Percentiles rank a stretch among this genome's conserved stretches.
Evolutionary conservation across 192 early-diverging fungal species (phyloP).

Genomic region (Backusella tarrabulga): DNA sequence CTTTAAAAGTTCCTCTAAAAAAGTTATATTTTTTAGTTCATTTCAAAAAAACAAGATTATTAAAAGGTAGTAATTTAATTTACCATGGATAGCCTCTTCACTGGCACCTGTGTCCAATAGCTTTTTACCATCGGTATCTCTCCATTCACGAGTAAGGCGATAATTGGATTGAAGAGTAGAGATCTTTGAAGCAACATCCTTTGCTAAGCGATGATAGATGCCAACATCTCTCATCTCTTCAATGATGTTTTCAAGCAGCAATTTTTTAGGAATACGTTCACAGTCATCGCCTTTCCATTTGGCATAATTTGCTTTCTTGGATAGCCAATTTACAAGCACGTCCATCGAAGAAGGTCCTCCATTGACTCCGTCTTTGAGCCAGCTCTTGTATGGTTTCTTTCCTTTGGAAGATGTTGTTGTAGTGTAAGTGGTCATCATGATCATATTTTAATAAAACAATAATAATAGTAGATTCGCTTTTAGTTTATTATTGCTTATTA

Average conservation of each 20-base stretch:
- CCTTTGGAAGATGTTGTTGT: conserved; percentile 19
- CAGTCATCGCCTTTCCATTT: conserved; percentile 34
- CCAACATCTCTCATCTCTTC: conserved; percentile 31
- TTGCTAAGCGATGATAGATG: conserved; percentile 29
- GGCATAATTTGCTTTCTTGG: conserved; percentile 29
- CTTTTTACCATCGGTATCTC: conserved; percentile 27
- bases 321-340: conserved; percentile 26
- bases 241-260: conserved; percentile 26
- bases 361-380: conserved; percentile 31
- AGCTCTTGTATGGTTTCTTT: conserved; percentile 34
- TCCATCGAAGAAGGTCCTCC: conserved; percentile 35
- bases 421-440: conserved; percentile 28
- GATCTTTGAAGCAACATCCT: conserved; percentile 31
- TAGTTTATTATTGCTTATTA: neutral
- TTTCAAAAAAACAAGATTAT: neutral
- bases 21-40: neutral
- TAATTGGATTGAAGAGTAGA: conserved; percentile 33
- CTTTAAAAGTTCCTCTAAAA: conserved; percentile 29
- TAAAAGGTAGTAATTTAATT: neutral
- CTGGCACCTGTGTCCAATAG: conserved; percentile 21
- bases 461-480: neutral
- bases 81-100: conserved; percentile 31
- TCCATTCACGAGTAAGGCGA: conserved; percentile 32
- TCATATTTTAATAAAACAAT: conserved; percentile 15
- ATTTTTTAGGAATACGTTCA: conserved; percentile 30